These are phyloP conservation scores for Penicillium sp. DNA, from an alignment of 2,329 filamentous ascomycete species.

Conservation along the genomic window DNA sequence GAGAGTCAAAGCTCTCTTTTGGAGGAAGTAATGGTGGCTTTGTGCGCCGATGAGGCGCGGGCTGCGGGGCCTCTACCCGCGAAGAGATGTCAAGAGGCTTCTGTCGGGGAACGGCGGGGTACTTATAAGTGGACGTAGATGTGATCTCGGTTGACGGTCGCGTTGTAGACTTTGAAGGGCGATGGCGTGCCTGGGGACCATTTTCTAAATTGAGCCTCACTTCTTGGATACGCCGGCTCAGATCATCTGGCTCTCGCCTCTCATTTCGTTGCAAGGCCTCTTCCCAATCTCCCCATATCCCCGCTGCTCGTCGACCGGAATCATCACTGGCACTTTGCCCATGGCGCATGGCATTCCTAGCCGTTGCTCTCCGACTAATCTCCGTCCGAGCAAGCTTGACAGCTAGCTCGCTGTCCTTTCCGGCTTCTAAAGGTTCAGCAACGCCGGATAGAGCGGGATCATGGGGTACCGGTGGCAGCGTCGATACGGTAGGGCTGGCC, in stretches of 20 bases:
- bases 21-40: constrained; percentile 44
- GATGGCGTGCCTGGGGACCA: constrained; percentile 17
- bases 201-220: constrained; percentile 49
- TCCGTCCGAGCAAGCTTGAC: constrained; percentile 77
- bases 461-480: constrained; percentile 25
- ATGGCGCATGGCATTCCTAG: constrained; percentile 61
- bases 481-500: constrained; percentile 16
- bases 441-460: constrained; percentile 67
- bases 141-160: constrained; percentile 25
- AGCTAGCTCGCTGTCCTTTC: constrained; percentile 74
- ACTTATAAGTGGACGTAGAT: constrained; percentile 43
- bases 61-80: constrained; percentile 25
- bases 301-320: constrained; percentile 58
- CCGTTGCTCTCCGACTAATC: constrained; percentile 68
- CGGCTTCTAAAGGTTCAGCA: constrained; percentile 68
- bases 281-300: constrained; percentile 60
- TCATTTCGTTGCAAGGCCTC: constrained; percentile 44
- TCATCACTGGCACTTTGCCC: constrained; percentile 64
- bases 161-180: constrained; percentile 18
- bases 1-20: constrained; percentile 33
- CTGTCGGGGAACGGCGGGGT: constrained; percentile 49
- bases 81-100: constrained; percentile 32
- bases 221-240: constrained; percentile 59
- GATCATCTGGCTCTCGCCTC: constrained; percentile 43
- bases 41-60: constrained; percentile 21